Percentiles rank a stretch among this genome's conserved stretches.
Evolutionary conservation across 805 yeast species (phyloP).

Genomic region (Kluyveromyces aestuarii): DNA sequence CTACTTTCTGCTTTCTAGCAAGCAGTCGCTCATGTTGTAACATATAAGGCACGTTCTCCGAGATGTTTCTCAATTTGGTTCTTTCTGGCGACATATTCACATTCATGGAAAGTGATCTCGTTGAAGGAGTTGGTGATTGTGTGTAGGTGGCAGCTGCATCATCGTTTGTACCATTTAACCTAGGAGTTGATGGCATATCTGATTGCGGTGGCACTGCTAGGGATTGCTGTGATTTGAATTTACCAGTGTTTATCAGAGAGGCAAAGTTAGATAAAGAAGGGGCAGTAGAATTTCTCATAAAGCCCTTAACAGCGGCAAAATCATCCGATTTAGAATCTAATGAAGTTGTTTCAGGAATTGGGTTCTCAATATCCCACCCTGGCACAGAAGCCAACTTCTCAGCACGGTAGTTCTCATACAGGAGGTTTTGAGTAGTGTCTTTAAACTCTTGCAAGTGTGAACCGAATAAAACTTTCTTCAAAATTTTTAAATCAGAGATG

Average conservation of each 20-base stretch:
- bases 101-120: constrained; percentile 11
- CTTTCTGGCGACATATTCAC: constrained; percentile 36
- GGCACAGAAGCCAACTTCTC: constrained; percentile 60
- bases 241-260: constrained; percentile 27
- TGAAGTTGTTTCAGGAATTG: constrained; percentile 9
- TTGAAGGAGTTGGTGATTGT: constrained; percentile 23
- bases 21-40: constrained; percentile 66
- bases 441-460: constrained; percentile 77
- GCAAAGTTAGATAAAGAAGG: constrained; percentile 31
- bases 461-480: constrained; percentile 67
- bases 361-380: constrained; percentile 10
- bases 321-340: neutral
- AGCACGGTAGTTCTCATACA: constrained; percentile 74
- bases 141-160: constrained; percentile 27
- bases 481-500: constrained; percentile 43
- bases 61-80: constrained; percentile 61
- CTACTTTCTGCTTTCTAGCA: constrained; percentile 69
- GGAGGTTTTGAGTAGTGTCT: constrained; percentile 66
- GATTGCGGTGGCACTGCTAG: constrained; percentile 15
- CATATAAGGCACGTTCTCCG: constrained; percentile 81
- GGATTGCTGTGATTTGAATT: constrained; percentile 25
- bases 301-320: neutral
- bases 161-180: constrained; percentile 8
- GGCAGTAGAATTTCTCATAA: constrained; percentile 23
- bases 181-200: constrained; percentile 19